Base-by-base conservation (phyloP, 257 asterid genomes). In the Capsicum baccatum region DNA sequence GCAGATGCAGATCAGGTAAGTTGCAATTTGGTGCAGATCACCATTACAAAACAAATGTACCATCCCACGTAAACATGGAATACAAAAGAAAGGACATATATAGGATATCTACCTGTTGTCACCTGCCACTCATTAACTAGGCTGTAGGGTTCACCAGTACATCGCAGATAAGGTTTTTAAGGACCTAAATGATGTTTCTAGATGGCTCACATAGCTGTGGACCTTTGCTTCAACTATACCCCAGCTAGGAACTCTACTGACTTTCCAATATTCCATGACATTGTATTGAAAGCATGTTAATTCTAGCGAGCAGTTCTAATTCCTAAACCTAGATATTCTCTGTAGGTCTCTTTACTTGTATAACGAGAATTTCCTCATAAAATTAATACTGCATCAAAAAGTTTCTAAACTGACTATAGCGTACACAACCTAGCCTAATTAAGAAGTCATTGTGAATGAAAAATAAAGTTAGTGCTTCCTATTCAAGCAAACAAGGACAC, bases 161-260 rank as follows among this genome's bases (percentile, higher is more conserved):
- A 76, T 14, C 48, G 2, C 21, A 50, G 19, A 26, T 52, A 21
- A 33, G 12, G 21, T 52, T 21, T 52, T 52, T 2, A 26, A 76
- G 26, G 48, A 76, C 63, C 63, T 52, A 52, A 76, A 52, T 50
- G 21, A 7, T 33, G 81, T 76, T 76, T 52, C 47, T 76, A 26
- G 81, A 76, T 50, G 81, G 63, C 14, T 52, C 81, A 52, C 81
- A 52, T 52, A 54, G 81, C 48, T 76, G 44, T 76, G 42, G 60
- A 74, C 60, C 58, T 74, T 50, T 19, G 12, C 58, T 74, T 74
- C 44, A 48, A 74, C 80, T 74, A 74, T 74, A 71, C 44, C 37
- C 5, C 19, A 52, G 48, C 48, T 26, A 76, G 13, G 19, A 76
- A 76, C 48, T 6, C 63, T 13, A 5, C 63, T 52, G 63, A 13